These are phyloP conservation scores for Malassezia sympodialis DNA, from an alignment of 1,284 basidiomycete species.

Conservation along the genomic window DNA sequence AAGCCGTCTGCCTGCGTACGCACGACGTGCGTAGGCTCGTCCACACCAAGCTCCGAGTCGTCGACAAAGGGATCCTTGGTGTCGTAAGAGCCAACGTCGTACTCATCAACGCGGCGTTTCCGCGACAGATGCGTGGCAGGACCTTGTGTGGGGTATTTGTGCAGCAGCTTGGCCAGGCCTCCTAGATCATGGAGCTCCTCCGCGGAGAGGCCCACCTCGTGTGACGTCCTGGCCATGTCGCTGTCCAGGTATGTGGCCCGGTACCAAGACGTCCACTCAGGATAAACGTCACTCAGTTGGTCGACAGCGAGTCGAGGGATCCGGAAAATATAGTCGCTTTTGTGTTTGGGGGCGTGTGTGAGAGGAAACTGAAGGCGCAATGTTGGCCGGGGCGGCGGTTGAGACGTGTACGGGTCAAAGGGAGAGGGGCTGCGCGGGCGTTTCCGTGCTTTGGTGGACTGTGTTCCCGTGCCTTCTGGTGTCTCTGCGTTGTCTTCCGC, in stretches of 20 bases:
- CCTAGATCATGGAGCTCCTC: constrained; percentile 27
- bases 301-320: constrained; percentile 33
- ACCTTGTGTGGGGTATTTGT: constrained; percentile 22
- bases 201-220: constrained; percentile 12
- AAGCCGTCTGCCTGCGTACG: constrained; percentile 88
- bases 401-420: background rate
- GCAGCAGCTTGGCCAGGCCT: constrained; percentile 28
- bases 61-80: constrained; percentile 88
- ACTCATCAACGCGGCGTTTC: constrained; percentile 23
- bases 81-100: constrained; percentile 60
- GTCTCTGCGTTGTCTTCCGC: background rate
- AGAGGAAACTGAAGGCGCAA: constrained; percentile 16
- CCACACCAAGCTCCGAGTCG: constrained; percentile 81
- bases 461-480: background rate
- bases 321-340: constrained; percentile 35
- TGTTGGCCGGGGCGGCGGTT: constrained; percentile 20
- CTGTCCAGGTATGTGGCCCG: constrained; percentile 20
- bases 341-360: background rate
- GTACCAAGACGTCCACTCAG: constrained; percentile 40
- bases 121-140: constrained; percentile 21
- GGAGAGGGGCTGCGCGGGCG: constrained; percentile 8
- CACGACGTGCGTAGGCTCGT: constrained; percentile 81
- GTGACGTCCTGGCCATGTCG: constrained; percentile 16
- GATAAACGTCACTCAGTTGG: constrained; percentile 23
- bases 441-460: background rate